Evolutionary conservation across 345 rosid species (phyloP).

Genomic region (Aquilaria malaccensis): DNA sequence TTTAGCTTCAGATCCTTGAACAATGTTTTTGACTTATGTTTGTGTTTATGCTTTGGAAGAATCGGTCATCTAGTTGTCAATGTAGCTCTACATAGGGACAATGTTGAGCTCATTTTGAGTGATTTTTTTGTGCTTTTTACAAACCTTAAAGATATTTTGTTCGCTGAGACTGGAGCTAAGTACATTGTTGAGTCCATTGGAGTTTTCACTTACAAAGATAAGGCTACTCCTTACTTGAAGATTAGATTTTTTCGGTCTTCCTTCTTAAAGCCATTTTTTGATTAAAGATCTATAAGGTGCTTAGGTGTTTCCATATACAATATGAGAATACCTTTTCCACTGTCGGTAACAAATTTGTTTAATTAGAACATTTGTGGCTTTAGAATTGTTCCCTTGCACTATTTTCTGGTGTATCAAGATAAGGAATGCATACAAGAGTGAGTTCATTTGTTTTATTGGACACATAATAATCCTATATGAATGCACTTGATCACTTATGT

Average conservation of each 20-base stretch:
- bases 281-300: no score
- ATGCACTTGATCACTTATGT: no score
- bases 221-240: slow-evolving; percentile 95
- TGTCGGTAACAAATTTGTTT: no score
- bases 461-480: no score
- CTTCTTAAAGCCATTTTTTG: not conserved
- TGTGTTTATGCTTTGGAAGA: slow-evolving; percentile 65
- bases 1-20: not conserved
- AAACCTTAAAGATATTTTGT: slow-evolving; percentile 92
- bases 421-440: no score
- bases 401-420: no score
- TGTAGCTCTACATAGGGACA: slow-evolving; percentile 67
- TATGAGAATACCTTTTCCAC: no score
- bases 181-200: slow-evolving; percentile 81
- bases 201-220: slow-evolving; percentile 92
- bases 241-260: slow-evolving; percentile 19
- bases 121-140: slow-evolving; percentile 20
- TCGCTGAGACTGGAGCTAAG: slow-evolving; percentile 73
- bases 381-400: no score
- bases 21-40: not conserved
- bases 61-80: slow-evolving; percentile 87
- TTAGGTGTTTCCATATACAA: no score
- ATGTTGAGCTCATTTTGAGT: slow-evolving; percentile 58
- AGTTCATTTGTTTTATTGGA: no score
- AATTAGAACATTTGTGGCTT: no score